Evolutionary conservation across 495 filamentous ascomycete species (phyloP), one percentile per base, ranked within the genome.

Genomic region (Penicillium argentinense): DNA sequence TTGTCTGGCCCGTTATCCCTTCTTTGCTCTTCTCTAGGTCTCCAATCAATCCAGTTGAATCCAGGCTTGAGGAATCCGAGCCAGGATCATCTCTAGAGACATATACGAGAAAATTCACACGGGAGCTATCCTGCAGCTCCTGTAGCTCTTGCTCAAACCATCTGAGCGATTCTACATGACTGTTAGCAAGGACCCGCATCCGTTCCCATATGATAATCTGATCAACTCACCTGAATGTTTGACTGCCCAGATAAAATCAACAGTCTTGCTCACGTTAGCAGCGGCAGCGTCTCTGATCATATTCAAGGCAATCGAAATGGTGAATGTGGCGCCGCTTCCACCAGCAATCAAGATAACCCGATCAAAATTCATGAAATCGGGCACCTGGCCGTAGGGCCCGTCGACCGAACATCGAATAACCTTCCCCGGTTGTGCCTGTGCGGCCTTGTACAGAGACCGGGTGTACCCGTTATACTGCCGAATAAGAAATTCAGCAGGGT

Each of bases 241-340:
- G 4, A 58, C 51, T 12, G 45, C 30, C 51, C 51, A 54, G 8
- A 58, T 47, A 41, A 58, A 58, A 22, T 58, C 50, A 41, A 58
- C 51, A 4, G 18, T 40, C 26, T 53, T 57, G 14, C 26, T 16
- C 9, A 23, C 4, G 26, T 33, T 43, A 9, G n/a, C 9, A 5
- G 28, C 47, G 9, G 42, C 17, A 4, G 16, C 27, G 14, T 42
- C 30, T n/a, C 42, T 47, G 11, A 54, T 16, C 9, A 58, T 23
- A 24, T 47, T 12, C 9, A 54, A 25, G 1, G 55, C 55, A 42
- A 58, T 46, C 0, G 42, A 34, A 40, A 54, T 50, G 1, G 76
- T 78, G 53, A 83, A 84, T 1, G 72, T 79, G 12, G 75, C 77
- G 5, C 81, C 79, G 46, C 76, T 76, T 3, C 80, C 81, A 18